Conservation (phyloP, 345 rosid species). For the Isatis tinctoria region DNA sequence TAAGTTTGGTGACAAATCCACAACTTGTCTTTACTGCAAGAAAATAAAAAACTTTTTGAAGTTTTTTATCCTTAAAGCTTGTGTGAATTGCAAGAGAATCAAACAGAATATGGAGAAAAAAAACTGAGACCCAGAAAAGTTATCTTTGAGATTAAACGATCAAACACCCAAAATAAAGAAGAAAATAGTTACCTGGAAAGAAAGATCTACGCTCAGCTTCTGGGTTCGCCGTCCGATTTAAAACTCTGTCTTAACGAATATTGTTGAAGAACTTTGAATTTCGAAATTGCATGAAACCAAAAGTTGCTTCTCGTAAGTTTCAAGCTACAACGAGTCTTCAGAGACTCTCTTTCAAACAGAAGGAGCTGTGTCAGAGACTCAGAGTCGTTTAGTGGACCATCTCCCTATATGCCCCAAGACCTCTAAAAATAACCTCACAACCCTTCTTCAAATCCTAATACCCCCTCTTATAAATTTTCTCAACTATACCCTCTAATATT, state of each 20-base stretch:
- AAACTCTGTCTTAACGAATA: not conserved
- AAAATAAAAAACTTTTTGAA: not conserved
- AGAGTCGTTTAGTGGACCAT: too few relatives aligned
- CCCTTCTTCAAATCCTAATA: too few relatives aligned
- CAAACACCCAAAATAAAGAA: not conserved
- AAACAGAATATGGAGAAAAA: not conserved
- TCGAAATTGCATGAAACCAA: slow-evolving; percentile 42
- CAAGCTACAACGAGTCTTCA: not conserved
- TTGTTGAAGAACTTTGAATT: slow-evolving; percentile 29
- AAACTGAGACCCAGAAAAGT: not conserved
- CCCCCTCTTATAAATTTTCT: too few relatives aligned
- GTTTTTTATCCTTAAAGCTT: not conserved
- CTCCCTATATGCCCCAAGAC: too few relatives aligned
- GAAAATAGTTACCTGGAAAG: slow-evolving; percentile 15
- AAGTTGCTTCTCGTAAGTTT: slow-evolving; percentile 27
- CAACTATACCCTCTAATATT: too few relatives aligned
- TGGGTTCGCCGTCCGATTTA: too few relatives aligned
- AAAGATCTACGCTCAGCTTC: slow-evolving; percentile 20
- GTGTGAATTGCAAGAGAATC: slow-evolving; percentile 8
- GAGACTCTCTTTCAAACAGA: slow-evolving; percentile 10
- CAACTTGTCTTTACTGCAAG: slow-evolving; percentile 20
- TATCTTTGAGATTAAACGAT: slow-evolving; percentile 7
- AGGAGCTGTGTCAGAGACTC: slow-evolving; percentile 50
- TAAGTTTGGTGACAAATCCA: slow-evolving; percentile 31
- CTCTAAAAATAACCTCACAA: too few relatives aligned